Conservation (phyloP, 225 moss, liverwort and hornwort species). For the Marchantia paleacea region DNA sequence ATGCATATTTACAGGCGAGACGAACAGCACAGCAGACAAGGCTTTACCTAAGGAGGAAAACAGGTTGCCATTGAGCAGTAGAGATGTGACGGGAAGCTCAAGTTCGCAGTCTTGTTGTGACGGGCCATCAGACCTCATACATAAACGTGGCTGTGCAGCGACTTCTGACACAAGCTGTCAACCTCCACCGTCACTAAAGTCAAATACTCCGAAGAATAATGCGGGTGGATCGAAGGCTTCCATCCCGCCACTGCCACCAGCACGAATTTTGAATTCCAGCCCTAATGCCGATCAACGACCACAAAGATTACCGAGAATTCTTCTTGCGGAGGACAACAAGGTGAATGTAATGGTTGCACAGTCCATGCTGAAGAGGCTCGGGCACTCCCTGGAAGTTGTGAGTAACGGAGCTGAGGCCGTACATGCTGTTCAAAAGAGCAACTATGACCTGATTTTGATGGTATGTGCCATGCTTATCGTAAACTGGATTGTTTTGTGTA, state of each 20-base stretch:
- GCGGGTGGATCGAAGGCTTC: slow-evolving; percentile 8
- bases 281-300: slow-evolving; percentile 14
- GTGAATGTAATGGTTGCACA: slow-evolving; percentile 83
- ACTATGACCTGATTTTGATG: slow-evolving; percentile 75
- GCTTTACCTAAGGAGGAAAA: not conserved
- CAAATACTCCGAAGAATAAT: slow-evolving; percentile 13
- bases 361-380: slow-evolving; percentile 76
- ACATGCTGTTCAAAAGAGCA: slow-evolving; percentile 53
- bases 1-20: slow-evolving; percentile 7
- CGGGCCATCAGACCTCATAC: slow-evolving; percentile 14
- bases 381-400: slow-evolving; percentile 77
- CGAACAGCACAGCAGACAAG: slow-evolving; percentile 16
- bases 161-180: not conserved
- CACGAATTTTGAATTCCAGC: not conserved
- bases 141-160: slow-evolving; percentile 7
- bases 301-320: slow-evolving; percentile 36
- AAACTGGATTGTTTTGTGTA: not conserved
- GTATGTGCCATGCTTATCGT: slow-evolving; percentile 34
- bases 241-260: not conserved
- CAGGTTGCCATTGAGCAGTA: not conserved
- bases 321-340: slow-evolving; percentile 68
- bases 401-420: slow-evolving; percentile 75
- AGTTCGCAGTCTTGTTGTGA: slow-evolving; percentile 6
- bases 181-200: slow-evolving; percentile 3
- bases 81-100: slow-evolving; percentile 14